Evolutionary conservation across 768 basidiomycete genomes (phyloP).

Genomic region (Gelatoporia subvermispora): DNA sequence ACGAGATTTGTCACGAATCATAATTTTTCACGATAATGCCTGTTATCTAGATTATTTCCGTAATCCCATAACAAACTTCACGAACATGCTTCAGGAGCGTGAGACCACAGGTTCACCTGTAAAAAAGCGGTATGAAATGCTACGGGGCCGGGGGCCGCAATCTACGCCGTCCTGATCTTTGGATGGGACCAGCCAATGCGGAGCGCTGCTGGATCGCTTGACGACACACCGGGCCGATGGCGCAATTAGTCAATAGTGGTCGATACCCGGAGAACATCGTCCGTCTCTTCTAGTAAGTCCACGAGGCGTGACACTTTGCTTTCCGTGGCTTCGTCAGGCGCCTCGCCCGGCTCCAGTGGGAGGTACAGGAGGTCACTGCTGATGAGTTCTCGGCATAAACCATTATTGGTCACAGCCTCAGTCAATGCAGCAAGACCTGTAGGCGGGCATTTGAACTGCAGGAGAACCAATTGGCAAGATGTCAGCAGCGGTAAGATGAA

Average conservation of each 20-base stretch:
- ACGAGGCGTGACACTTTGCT: slow-evolving; percentile 40
- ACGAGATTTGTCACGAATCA: not conserved
- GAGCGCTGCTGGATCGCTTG: too few relatives aligned
- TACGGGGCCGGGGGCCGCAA: too few relatives aligned
- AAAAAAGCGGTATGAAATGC: too few relatives aligned
- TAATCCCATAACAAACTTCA: not conserved
- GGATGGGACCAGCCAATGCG: too few relatives aligned
- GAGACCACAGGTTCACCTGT: not conserved
- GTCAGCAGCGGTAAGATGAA: not conserved
- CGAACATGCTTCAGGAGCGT: not conserved
- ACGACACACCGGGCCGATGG: not conserved
- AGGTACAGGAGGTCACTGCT: slow-evolving; percentile 50
- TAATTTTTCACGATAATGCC: not conserved
- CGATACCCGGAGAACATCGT: slow-evolving; percentile 57
- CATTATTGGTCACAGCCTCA: slow-evolving; percentile 27
- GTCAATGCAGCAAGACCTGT: slow-evolving; percentile 35
- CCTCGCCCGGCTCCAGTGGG: slow-evolving; percentile 38
- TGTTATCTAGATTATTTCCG: not conserved
- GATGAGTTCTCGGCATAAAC: slow-evolving; percentile 34
- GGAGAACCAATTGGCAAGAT: not conserved
- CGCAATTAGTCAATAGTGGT: slow-evolving; percentile 38
- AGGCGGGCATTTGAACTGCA: slow-evolving; percentile 43
- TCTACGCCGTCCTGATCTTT: too few relatives aligned
- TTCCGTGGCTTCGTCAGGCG: slow-evolving; percentile 34
- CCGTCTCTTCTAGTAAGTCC: slow-evolving; percentile 49